A percentile compares a stretch with the other conserved stretches of the same genome.
Evolutionary conservation across 164 flowering plant genomes (phyloP).

Genomic region (Berberis vulgaris): DNA sequence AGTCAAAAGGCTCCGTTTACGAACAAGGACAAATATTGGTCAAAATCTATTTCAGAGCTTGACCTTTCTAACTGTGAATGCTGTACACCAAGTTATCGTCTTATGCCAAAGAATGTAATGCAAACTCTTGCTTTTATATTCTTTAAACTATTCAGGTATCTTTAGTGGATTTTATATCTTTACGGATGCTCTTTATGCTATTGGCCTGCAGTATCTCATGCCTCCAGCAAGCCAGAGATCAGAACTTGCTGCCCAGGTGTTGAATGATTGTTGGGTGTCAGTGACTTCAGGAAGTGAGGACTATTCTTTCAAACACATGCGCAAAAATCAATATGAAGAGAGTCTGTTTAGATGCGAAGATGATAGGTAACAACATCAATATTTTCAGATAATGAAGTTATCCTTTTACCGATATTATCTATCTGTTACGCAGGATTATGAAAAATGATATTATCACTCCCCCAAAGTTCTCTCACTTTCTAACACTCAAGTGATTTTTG

Average conservation of each 20-base stretch:
- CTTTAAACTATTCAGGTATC: neutral
- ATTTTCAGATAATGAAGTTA: neutral
- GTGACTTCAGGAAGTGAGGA: neutral
- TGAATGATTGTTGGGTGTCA: neutral
- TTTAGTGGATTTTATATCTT: neutral
- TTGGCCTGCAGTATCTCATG: neutral
- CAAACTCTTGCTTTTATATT: neutral
- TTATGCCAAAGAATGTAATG: conserved; percentile 83
- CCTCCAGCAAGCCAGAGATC: neutral
- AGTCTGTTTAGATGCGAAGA: neutral
- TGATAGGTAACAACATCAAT: neutral
- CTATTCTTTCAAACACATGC: conserved; percentile 10
- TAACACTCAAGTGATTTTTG: too few relatives aligned
- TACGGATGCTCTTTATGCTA: neutral
- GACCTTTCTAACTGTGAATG: conserved; percentile 90
- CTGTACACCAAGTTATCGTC: conserved; percentile 96
- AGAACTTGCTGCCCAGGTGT: neutral
- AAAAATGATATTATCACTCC: too few relatives aligned
- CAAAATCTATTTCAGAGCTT: conserved; percentile 86
- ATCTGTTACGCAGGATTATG: neutral
- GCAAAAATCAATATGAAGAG: neutral
- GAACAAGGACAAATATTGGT: conserved; percentile 59
- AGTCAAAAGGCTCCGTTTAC: conserved; percentile 39
- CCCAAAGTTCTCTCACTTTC: too few relatives aligned
- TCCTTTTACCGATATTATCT: neutral